Evolutionary conservation across 192 early-diverging fungal species (phyloP).

Genomic region (Backusella sp.): DNA sequence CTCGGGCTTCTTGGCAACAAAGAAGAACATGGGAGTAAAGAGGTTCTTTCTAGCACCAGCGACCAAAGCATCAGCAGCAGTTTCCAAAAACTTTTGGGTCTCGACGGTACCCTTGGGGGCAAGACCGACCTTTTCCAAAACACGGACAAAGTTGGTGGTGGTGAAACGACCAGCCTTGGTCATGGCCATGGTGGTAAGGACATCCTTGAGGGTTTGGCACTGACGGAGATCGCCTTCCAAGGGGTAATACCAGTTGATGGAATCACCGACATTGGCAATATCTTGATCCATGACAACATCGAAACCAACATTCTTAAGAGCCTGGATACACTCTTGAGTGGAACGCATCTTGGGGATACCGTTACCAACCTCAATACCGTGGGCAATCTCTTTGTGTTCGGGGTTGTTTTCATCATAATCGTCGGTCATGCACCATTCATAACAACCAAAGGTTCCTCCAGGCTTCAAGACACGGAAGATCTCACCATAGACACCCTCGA

Average conservation of each 20-base stretch:
- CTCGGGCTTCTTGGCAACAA: constrained; percentile 70
- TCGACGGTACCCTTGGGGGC: constrained; percentile 85
- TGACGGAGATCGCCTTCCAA: constrained; percentile 62
- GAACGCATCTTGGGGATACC: constrained; percentile 87
- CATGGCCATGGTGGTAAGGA: constrained; percentile 43
- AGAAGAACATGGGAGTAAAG: constrained; percentile 96
- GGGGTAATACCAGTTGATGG: constrained; percentile 82
- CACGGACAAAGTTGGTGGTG: constrained; percentile 74
- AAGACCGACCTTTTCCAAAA: constrained; percentile 79
- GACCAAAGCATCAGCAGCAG: constrained; percentile 81
- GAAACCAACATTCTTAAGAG: constrained; percentile 85
- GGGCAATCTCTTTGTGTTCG: constrained; percentile 71
- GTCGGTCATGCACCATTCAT: constrained; percentile 96
- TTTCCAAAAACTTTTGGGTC: constrained; percentile 78
- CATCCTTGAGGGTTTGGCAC: constrained; percentile 49
- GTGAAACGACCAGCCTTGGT: constrained; percentile 64
- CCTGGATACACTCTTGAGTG: constrained; percentile 70
- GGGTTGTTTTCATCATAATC: constrained; percentile 77
- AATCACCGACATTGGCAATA: constrained; percentile 64
- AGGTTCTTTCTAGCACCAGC: constrained; percentile 75
- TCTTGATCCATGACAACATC: constrained; percentile 71
- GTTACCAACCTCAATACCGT: constrained; percentile 87
- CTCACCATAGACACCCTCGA: constrained; percentile 86
- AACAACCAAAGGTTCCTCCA: constrained; percentile 86
- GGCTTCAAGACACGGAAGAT: constrained; percentile 93